Percentiles rank a stretch among this genome's conserved stretches.
Conservation (phyloP, 768 basidiomycete species). For the Cystobasidium onofrii region DNA sequence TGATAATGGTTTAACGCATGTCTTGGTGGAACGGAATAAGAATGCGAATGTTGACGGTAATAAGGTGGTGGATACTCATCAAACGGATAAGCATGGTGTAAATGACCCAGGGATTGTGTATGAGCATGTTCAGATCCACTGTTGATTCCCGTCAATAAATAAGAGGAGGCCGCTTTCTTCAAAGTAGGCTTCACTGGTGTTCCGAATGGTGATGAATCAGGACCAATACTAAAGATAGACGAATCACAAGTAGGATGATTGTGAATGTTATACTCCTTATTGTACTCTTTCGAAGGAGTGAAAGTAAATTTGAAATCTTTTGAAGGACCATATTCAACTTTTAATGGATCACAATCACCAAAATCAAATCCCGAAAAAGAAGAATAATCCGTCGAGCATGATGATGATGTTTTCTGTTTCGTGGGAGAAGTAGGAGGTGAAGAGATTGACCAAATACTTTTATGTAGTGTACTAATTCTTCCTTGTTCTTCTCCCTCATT, state of each 20-base stretch:
- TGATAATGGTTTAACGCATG: neutral
- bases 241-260: neutral
- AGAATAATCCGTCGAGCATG: neutral
- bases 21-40: neutral
- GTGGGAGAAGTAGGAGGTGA: neutral
- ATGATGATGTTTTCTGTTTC: neutral
- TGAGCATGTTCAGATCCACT: neutral
- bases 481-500: neutral
- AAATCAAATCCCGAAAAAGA: neutral
- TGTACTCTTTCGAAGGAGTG: neutral
- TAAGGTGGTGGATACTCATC: neutral
- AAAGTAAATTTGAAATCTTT: neutral
- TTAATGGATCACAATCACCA: neutral
- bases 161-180: neutral
- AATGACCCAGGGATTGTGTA: too few relatives aligned
- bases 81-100: neutral
- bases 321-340: neutral
- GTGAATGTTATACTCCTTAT: neutral
- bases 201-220: neutral
- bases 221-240: neutral
- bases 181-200: neutral
- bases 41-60: neutral
- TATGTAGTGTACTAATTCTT: neutral
- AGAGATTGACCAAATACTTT: neutral
- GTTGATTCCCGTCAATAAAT: neutral